These are phyloP conservation scores for Dysphania ambrosioides DNA, from an alignment of 148 eudicot species.

Conservation along the genomic window DNA sequence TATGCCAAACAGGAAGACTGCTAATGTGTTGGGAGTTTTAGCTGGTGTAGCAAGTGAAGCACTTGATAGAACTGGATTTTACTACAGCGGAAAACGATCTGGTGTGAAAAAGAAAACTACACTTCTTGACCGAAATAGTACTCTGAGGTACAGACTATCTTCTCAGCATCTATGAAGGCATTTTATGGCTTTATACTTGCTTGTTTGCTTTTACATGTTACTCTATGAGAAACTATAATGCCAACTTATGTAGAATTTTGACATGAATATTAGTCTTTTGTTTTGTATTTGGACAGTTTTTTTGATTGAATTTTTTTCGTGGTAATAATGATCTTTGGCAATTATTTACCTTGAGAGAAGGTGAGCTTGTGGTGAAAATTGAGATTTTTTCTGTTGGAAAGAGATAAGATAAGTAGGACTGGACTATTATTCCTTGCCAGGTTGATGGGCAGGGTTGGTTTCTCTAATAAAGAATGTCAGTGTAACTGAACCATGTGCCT, in stretches of 20 bases:
- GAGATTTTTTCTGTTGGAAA: not conserved
- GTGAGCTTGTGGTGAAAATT: not conserved
- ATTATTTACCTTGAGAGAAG: not conserved
- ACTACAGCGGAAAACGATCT: constrained; percentile 77
- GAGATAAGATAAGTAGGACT: not conserved
- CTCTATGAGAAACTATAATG: not conserved
- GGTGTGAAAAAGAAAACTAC: constrained; percentile 53
- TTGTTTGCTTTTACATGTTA: not conserved
- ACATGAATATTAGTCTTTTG: not conserved
- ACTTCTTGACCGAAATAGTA: constrained; percentile 58
- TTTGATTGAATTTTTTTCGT: not conserved
- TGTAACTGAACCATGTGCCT: not conserved
- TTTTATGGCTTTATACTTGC: not conserved
- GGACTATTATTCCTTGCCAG: not conserved
- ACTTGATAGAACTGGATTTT: constrained; percentile 93
- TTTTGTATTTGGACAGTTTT: not conserved
- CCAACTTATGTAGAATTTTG: not conserved
- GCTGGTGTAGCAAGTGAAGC: constrained; percentile 89
- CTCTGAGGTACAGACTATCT: constrained; percentile 51
- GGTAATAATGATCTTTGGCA: not conserved
- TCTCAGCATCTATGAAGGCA: not conserved
- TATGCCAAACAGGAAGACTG: constrained; percentile 68
- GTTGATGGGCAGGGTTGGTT: not conserved
- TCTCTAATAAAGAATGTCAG: not conserved
- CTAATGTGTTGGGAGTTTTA: constrained; percentile 92